Conservation (phyloP, 2,329 filamentous ascomycete species). For the Metarhizium humberi region DNA sequence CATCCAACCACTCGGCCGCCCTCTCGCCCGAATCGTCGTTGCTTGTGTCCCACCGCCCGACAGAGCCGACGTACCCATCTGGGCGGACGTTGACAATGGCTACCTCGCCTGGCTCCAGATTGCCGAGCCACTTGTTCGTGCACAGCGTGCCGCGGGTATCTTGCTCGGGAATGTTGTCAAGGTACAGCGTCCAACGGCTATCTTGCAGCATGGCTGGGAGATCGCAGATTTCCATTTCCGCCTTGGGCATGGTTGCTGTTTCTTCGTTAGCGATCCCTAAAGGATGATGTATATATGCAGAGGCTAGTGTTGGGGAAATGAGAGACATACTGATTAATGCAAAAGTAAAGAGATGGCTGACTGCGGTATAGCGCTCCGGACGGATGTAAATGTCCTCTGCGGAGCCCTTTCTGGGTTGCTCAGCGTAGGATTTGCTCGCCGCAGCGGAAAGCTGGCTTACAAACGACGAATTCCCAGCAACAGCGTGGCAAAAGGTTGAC, state of each 20-base stretch:
- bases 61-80: conserved; percentile 64
- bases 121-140: conserved; percentile 62
- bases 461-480: conserved; percentile 42
- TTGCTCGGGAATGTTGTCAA: conserved; percentile 53
- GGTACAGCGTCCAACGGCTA: conserved; percentile 63
- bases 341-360: conserved; percentile 62
- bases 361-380: conserved; percentile 58
- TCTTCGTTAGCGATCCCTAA: background rate
- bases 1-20: conserved; percentile 45
- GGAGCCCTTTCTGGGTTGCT: conserved; percentile 45
- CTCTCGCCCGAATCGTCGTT: conserved; percentile 40
- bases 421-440: conserved; percentile 52
- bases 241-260: conserved; percentile 49
- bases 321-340: conserved; percentile 50
- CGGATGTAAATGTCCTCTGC: conserved; percentile 57
- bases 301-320: no score
- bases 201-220: conserved; percentile 53
- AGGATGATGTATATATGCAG: no score
- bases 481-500: conserved; percentile 44
- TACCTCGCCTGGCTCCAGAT: conserved; percentile 44
- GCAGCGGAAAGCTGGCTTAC: conserved; percentile 50
- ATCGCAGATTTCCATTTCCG: conserved; percentile 55
- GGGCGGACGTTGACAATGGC: conserved; percentile 61
- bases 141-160: conserved; percentile 43
- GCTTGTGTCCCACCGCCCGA: conserved; percentile 44